Percentiles rank a stretch among this genome's conserved stretches.
phyloP scores from a whole-genome alignment of 2,329 filamentous ascomycete species.

The Epichloe hybrida region DNA sequence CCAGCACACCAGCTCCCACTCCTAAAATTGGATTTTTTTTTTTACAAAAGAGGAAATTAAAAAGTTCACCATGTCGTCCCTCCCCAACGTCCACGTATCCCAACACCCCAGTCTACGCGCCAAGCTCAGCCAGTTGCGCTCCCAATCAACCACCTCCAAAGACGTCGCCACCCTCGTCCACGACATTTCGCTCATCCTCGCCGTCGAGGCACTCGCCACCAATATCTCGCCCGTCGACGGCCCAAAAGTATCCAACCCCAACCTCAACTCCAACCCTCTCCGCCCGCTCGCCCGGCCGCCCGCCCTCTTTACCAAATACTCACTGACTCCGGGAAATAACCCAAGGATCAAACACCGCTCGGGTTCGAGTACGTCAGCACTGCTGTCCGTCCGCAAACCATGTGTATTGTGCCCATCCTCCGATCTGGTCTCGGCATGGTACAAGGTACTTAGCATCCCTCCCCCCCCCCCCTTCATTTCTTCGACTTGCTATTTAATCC shows the following conservation, averaged over 20 bases:
- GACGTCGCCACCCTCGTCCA: constrained; percentile 75
- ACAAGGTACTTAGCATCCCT: constrained; percentile 39
- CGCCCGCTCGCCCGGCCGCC: no score
- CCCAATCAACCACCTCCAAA: constrained; percentile 50
- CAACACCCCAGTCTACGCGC: constrained; percentile 72
- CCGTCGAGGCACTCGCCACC: constrained; percentile 62
- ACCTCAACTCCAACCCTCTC: neutral
- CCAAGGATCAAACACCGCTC: constrained; percentile 63
- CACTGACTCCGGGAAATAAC: no score
- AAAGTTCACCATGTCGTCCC: constrained; percentile 18
- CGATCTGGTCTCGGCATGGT: constrained; percentile 86
- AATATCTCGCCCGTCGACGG: constrained; percentile 43
- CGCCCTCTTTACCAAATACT: neutral
- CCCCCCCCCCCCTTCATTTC: no score
- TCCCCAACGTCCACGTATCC: constrained; percentile 64
- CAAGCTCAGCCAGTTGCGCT: constrained; percentile 84
- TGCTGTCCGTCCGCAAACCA: constrained; percentile 46
- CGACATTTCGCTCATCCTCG: constrained; percentile 74
- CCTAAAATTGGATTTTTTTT: no score
- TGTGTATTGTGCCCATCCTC: constrained; percentile 85
- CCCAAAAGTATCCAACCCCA: constrained; percentile 44
- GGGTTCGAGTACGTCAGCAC: constrained; percentile 61
- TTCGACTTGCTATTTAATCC: no score
- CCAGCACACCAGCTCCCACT: no score
- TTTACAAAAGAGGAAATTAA: no score